These are phyloP conservation scores for Beauveria caledonica DNA, from an alignment of 2,329 filamentous ascomycete species.

Conservation along the genomic window DNA sequence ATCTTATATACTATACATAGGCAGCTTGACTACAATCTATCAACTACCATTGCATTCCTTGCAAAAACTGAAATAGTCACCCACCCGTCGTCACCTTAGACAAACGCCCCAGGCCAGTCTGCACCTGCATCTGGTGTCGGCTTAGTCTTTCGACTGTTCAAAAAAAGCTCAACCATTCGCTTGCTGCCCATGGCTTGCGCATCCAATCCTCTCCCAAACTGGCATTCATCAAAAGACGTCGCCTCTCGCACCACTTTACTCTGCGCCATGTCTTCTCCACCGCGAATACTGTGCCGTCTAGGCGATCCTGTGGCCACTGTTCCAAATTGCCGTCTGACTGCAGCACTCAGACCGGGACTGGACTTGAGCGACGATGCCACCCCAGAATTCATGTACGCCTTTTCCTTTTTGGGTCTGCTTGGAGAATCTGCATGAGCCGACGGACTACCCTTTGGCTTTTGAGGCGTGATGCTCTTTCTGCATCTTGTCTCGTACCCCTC, in stretches of 20 bases:
- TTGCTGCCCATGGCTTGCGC: constrained; percentile 35
- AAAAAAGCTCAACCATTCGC: constrained; percentile 46
- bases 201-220: constrained; percentile 17
- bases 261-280: not conserved
- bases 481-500: not conserved
- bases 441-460: constrained; percentile 7
- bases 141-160: constrained; percentile 38
- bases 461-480: not conserved
- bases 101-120: constrained; percentile 17
- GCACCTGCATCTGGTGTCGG: not conserved
- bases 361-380: constrained; percentile 20
- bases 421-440: constrained; percentile 10
- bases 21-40: constrained; percentile 5
- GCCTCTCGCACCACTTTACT: constrained; percentile 1
- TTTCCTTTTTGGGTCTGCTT: not conserved
- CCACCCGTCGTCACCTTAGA: constrained; percentile 16
- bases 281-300: constrained; percentile 2
- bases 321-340: constrained; percentile 14
- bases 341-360: constrained; percentile 19
- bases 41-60: constrained; percentile 1
- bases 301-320: constrained; percentile 9
- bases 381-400: constrained; percentile 14
- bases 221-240: constrained; percentile 11
- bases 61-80: not conserved
- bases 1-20: constrained; percentile 3